A percentile compares a stretch with the other conserved stretches of the same genome.
These are phyloP conservation scores for Salix exigua DNA, from an alignment of 345 rosid genomes.

Conservation along the genomic window DNA sequence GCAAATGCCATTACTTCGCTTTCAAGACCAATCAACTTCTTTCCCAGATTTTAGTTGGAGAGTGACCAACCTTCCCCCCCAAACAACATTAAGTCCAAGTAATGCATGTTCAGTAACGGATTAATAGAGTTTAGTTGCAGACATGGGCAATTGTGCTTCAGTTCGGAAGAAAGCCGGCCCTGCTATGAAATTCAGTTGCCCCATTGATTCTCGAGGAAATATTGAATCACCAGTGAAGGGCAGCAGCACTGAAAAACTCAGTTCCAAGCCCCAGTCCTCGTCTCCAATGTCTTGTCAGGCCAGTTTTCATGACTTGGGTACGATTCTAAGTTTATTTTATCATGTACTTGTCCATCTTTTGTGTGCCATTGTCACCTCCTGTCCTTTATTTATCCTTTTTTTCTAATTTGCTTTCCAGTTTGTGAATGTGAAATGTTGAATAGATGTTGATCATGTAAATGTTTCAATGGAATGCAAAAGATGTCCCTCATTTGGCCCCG, in stretches of 20 bases:
- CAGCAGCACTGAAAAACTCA: constrained; percentile 11
- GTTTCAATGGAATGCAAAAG: neutral
- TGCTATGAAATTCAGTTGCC: constrained; percentile 22
- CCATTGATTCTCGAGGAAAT: constrained; percentile 5
- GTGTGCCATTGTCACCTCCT: neutral
- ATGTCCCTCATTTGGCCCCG: neutral
- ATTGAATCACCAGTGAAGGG: constrained; percentile 32
- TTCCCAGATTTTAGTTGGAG: constrained; percentile 24
- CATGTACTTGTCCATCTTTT: neutral
- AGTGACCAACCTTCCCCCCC: constrained; percentile 11
- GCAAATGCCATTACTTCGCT: constrained; percentile 47
- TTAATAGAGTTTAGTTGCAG: constrained; percentile 9
- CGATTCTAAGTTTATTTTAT: constrained; percentile 9
- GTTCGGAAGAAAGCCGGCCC: constrained; percentile 24
- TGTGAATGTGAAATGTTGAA: neutral
- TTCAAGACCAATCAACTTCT: constrained; percentile 56
- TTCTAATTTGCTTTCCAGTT: neutral
- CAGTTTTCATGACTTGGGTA: constrained; percentile 29
- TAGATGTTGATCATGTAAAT: neutral
- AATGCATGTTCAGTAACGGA: neutral
- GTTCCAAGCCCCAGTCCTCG: constrained; percentile 15
- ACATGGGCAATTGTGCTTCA: constrained; percentile 48
- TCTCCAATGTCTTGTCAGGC: constrained; percentile 9
- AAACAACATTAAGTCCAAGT: constrained; percentile 24
- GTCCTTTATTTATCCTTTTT: neutral